These are phyloP conservation scores for Brassica incana DNA, from an alignment of 345 rosid genomes.

Conservation along the genomic window DNA sequence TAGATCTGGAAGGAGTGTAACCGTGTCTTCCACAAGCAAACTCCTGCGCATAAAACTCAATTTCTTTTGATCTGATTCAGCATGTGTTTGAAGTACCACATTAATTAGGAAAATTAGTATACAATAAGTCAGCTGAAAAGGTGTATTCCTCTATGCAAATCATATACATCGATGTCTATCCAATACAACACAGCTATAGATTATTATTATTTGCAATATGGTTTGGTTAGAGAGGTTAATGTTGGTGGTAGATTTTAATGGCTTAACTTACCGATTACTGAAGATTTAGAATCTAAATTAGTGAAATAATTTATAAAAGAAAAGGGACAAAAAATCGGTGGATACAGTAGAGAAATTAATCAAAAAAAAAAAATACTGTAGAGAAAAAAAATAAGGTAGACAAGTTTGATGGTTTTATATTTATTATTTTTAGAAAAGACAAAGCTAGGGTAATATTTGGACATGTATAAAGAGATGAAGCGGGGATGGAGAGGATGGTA, in stretches of 20 bases:
- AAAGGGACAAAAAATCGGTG: not conserved
- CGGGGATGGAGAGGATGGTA: constrained; percentile 13
- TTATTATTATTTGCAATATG: not conserved
- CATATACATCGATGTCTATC: not conserved
- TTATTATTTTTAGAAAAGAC: not conserved
- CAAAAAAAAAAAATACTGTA: not conserved
- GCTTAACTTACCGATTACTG: not conserved
- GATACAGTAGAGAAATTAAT: not conserved
- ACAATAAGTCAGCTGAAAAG: not conserved
- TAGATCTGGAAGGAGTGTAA: not conserved
- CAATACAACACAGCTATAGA: not conserved
- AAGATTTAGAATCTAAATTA: not conserved
- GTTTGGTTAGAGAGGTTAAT: not conserved
- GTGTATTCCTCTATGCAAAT: not conserved
- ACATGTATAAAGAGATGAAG: constrained; percentile 24
- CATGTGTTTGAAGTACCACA: not conserved
- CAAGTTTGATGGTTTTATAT: not conserved
- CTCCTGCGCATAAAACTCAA: not conserved
- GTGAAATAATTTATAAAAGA: not conserved
- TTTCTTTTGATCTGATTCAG: not conserved
- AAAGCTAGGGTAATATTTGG: not conserved
- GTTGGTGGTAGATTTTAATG: not conserved
- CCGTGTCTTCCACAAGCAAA: not conserved
- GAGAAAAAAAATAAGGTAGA: not conserved
- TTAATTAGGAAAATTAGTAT: not conserved